These are phyloP conservation scores for Beverwykella pulmonaria DNA, from an alignment of 495 filamentous ascomycete genomes.

Conservation along the genomic window DNA sequence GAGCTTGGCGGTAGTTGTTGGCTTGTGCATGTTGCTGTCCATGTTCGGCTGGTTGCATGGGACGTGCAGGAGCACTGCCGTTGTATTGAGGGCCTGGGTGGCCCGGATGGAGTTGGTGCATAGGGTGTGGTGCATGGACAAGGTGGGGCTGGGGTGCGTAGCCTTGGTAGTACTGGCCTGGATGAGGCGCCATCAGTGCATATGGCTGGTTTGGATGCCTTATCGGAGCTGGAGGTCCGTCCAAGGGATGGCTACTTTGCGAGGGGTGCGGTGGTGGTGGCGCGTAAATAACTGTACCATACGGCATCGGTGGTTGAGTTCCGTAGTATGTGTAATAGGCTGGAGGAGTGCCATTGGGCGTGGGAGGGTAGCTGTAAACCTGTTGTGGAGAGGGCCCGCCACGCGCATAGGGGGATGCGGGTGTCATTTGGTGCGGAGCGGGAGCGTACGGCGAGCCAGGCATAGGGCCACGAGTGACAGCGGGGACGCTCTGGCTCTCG, in stretches of 20 bases:
- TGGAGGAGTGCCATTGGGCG: constrained; percentile 28
- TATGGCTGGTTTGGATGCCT: constrained; percentile 17
- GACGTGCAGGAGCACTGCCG: neutral
- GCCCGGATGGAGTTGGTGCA: neutral
- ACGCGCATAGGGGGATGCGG: constrained; percentile 38
- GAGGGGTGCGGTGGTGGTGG: constrained; percentile 21
- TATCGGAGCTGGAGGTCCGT: constrained; percentile 42
- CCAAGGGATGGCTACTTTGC: constrained; percentile 29
- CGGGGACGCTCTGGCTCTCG: constrained; percentile 70
- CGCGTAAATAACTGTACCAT: constrained; percentile 40
- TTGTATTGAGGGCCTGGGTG: constrained; percentile 6
- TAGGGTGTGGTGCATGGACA: neutral
- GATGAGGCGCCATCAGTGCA: neutral
- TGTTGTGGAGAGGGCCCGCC: constrained; percentile 12
- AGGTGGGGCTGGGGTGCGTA: neutral
- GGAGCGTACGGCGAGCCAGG: constrained; percentile 57
- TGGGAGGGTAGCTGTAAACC: constrained; percentile 11
- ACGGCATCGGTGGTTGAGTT: constrained; percentile 29
- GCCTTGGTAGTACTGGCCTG: neutral
- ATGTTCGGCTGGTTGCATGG: neutral
- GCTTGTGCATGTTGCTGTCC: constrained; percentile 13
- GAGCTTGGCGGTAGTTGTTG: constrained; percentile 2
- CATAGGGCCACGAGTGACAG: constrained; percentile 68
- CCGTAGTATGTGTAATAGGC: constrained; percentile 22
- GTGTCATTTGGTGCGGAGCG: constrained; percentile 55